phyloP scores from a whole-genome alignment of 2,329 filamentous ascomycete genomes.

The Paecilomyces sp. region DNA sequence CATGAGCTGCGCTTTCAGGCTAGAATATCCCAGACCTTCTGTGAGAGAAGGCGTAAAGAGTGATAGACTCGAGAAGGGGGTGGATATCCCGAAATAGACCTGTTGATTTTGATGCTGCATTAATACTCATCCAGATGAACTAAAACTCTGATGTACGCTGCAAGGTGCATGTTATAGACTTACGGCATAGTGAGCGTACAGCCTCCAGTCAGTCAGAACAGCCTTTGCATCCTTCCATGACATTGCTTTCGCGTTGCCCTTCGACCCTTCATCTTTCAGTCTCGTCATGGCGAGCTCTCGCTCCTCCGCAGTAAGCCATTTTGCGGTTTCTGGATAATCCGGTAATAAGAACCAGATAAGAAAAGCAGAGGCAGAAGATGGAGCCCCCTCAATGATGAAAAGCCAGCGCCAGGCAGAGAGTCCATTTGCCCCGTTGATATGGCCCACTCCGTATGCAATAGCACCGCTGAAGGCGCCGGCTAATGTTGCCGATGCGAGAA shows the following conservation, averaged over 20 bases:
- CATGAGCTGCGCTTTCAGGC: constrained; percentile 57
- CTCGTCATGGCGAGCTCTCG: constrained; percentile 7
- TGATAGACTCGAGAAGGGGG: constrained; percentile 53
- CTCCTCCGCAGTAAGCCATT: constrained; percentile 21
- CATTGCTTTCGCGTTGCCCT: constrained; percentile 9
- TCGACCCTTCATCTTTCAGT: constrained; percentile 8
- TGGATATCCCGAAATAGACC: constrained; percentile 46
- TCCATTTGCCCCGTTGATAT: constrained; percentile 25
- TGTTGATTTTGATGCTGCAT: constrained; percentile 13
- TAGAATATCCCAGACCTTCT: constrained; percentile 47
- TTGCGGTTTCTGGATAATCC: constrained; percentile 25
- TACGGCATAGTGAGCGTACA: constrained; percentile 41
- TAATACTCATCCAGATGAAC: not conserved
- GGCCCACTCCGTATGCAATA: constrained; percentile 46
- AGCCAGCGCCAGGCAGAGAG: constrained; percentile 16
- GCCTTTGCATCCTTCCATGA: constrained; percentile 11
- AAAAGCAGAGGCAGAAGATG: constrained; percentile 11
- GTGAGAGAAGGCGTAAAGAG: constrained; percentile 60
- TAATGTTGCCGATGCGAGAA: constrained; percentile 49
- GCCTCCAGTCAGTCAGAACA: constrained; percentile 9
- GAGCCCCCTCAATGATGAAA: constrained; percentile 12
- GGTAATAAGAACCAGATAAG: constrained; percentile 23
- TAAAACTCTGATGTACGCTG: not conserved
- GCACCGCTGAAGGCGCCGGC: constrained; percentile 49
- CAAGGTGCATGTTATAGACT: constrained; percentile 5